A percentile compares a stretch with the other conserved stretches of the same genome.
Conservation (phyloP, 1,139 yeast genomes). For the Sugiyamaella neomexicana region DNA sequence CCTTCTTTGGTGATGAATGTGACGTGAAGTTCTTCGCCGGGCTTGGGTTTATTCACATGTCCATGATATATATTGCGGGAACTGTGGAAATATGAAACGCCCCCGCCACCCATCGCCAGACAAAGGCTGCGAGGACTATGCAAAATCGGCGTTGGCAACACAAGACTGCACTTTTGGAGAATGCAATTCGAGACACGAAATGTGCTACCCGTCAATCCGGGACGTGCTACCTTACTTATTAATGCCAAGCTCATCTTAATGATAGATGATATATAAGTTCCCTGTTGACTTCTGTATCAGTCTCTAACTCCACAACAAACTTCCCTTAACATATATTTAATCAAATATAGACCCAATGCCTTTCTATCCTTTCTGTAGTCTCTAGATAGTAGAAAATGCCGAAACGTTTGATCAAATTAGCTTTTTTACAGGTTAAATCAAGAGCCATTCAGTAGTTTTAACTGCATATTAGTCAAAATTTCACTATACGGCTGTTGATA, state of each 20-base stretch:
- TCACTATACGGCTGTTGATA: conserved; percentile 2
- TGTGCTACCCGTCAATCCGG: background rate
- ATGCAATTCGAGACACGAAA: background rate
- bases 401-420: background rate
- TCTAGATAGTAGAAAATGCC: background rate
- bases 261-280: background rate
- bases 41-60: conserved; percentile 82
- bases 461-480: conserved; percentile 7
- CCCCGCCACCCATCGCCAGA: background rate
- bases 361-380: background rate
- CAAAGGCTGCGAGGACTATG: background rate
- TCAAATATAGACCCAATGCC: background rate
- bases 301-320: background rate
- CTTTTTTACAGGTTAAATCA: background rate
- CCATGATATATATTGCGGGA: conserved; percentile 54
- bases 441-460: background rate
- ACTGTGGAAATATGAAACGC: conserved; percentile 1
- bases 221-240: background rate
- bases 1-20: conserved; percentile 95
- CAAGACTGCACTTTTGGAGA: background rate
- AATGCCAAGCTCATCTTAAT: background rate
- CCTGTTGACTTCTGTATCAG: background rate
- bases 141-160: background rate
- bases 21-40: conserved; percentile 88
- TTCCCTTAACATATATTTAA: background rate